Evolutionary conservation across 306 rosid species (phyloP).

Genomic region (Datisca glomerata): DNA sequence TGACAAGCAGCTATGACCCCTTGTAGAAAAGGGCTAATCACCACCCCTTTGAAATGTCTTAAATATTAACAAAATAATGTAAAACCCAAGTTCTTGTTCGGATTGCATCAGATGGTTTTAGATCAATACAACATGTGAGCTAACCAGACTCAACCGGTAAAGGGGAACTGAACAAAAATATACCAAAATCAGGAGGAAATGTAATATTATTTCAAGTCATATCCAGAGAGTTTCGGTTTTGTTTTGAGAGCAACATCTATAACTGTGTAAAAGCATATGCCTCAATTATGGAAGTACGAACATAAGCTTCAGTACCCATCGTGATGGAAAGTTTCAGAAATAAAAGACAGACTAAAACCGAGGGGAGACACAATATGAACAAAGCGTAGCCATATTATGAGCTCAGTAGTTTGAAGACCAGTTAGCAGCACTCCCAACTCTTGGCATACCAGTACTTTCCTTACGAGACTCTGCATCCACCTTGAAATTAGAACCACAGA

Average conservation of each 20-base stretch:
- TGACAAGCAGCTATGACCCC: no score
- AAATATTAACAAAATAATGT: no score
- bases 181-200: no score
- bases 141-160: no score
- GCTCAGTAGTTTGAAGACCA: slow-evolving; percentile 72
- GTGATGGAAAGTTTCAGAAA: slow-evolving; percentile 15
- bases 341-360: slow-evolving; percentile 8
- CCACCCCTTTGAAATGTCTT: no score
- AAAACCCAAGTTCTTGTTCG: no score
- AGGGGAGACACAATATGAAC: slow-evolving; percentile 15
- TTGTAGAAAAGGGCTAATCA: no score
- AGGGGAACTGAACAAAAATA: no score
- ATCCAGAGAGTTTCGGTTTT: slow-evolving; percentile 21
- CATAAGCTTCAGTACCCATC: slow-evolving; percentile 18
- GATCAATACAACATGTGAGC: no score
- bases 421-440: slow-evolving; percentile 97
- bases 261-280: slow-evolving; percentile 4
- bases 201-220: slow-evolving; percentile 31
- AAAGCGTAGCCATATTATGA: slow-evolving; percentile 15
- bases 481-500: slow-evolving; percentile 77
- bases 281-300: slow-evolving; percentile 3
- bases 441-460: slow-evolving; percentile 76
- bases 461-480: slow-evolving; percentile 66
- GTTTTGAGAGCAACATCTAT: slow-evolving; percentile 19
- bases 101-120: no score